A percentile compares a stretch with the other conserved stretches of the same genome.
phyloP scores from a whole-genome alignment of 1,139 yeast genomes.

The Blastobotrys persicus region DNA sequence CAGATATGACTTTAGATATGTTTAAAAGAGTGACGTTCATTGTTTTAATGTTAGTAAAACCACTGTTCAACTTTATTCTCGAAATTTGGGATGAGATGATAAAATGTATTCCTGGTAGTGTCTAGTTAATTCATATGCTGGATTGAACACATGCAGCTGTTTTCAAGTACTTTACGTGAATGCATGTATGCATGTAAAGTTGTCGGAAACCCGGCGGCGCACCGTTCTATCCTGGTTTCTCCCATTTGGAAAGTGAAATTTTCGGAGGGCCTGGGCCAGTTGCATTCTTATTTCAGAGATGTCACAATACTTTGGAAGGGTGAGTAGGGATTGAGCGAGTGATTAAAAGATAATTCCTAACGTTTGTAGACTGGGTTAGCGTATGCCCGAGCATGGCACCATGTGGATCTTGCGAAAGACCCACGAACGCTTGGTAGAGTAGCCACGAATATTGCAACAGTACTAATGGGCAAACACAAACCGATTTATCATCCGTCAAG shows the following conservation, averaged over 20 bases:
- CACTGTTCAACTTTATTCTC: too few relatives aligned
- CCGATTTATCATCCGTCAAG: slow-evolving; percentile 72
- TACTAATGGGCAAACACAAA: slow-evolving; percentile 93
- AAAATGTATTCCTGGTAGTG: too few relatives aligned
- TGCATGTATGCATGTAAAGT: background rate
- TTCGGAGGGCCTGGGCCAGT: background rate
- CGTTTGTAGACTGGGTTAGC: slow-evolving; percentile 56
- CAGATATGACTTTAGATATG: background rate
- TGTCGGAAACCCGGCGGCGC: background rate
- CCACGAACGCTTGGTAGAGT: slow-evolving; percentile 85
- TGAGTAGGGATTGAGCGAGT: slow-evolving; percentile 17
- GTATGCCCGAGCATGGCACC: slow-evolving; percentile 91
- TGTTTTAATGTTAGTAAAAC: too few relatives aligned
- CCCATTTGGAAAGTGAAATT: slow-evolving; percentile 1
- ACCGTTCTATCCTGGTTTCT: too few relatives aligned
- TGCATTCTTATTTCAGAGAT: slow-evolving; percentile 14
- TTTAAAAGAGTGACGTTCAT: too few relatives aligned
- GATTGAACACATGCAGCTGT: too few relatives aligned
- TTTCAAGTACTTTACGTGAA: too few relatives aligned
- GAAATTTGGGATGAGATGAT: too few relatives aligned
- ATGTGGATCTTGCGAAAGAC: slow-evolving; percentile 85
- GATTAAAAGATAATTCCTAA: background rate
- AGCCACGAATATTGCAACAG: slow-evolving; percentile 82
- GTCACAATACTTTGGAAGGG: slow-evolving; percentile 38
- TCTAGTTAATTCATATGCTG: too few relatives aligned